Evolutionary conservation across 768 basidiomycete genomes (phyloP), one percentile per base, ranked within the genome.

Genomic region (Pholiota conissans): DNA sequence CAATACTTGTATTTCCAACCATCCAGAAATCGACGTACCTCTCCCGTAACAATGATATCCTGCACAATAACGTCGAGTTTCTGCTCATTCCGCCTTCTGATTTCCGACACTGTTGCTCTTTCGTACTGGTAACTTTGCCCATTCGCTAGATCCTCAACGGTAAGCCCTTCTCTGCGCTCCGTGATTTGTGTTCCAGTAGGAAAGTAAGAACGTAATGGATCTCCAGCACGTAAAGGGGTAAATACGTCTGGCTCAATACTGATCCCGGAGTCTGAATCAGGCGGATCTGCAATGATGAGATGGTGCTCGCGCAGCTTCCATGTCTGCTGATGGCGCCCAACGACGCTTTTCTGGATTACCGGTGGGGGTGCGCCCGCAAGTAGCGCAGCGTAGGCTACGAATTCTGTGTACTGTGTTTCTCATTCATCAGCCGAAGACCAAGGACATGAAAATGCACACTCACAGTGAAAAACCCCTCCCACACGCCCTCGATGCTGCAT

Each of bases 251-350:
- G 56, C 46, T 73, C 73, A 26, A 71, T 58, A 28, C 70, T 73
- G 32, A 73, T 71, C 14, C 70, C 73, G 49, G 72, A 71, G 61
- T 74, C 70, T 4, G 68, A 69, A 30, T 58, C 63, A 9, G 65
- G 64, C 16, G 61, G 58, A 48, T 74, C 72, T 14, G 59, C 47
- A 61, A 68, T 60, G 4, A 77, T 45, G 13, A 90, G 73, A 64
- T 91, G 84, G 64, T 92, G 84, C 70, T 93, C 91, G 32, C 84
- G 84, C 40, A 97, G 73, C 65, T 86, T 89, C 93, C 94, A 96
- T 0, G 93, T 93, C 67, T 97, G 95, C 16, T 84, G 85, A 70
- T 98, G 94, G 63, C 89, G 84, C 0, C 89, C 92, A 26, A 91
- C 85, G 48, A 86, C 76, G 45, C 89, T 87, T 40, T 85, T 83